These are phyloP conservation scores for Gaertneriomyces sp. DNA, from an alignment of 192 early-diverging fungal species.

Conservation along the genomic window DNA sequence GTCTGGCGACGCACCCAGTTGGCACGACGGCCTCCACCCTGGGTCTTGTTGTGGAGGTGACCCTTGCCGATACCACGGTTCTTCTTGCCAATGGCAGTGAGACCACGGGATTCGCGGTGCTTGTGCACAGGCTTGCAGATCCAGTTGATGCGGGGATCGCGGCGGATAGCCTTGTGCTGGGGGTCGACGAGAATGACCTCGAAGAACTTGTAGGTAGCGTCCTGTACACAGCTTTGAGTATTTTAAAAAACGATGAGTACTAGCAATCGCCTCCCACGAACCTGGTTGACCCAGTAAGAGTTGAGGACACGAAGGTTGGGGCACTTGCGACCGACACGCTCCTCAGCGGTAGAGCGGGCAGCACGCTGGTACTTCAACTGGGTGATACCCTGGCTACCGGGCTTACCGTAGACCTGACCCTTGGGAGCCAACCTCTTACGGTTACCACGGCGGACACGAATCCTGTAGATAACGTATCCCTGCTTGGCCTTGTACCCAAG, in stretches of 20 bases:
- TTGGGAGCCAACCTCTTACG: slow-evolving; percentile 97
- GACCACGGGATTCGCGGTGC: slow-evolving; percentile 97
- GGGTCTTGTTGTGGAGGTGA: slow-evolving; percentile 94
- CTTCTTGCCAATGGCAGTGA: slow-evolving; percentile 96
- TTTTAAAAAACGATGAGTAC: not conserved
- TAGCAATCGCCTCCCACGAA: not conserved
- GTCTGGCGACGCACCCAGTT: slow-evolving; percentile 96
- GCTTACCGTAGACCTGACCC: slow-evolving; percentile 99
- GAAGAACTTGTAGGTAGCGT: slow-evolving; percentile 98
- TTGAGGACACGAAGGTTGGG: slow-evolving; percentile 97
- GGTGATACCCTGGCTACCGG: slow-evolving; percentile 94
- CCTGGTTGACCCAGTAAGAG: slow-evolving; percentile 98
- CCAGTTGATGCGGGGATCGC: slow-evolving; percentile 99
- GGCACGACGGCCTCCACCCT: slow-evolving; percentile 88
- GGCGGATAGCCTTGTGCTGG: slow-evolving; percentile 96
- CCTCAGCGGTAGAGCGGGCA: slow-evolving; percentile 89
- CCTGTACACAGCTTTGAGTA: slow-evolving; percentile 48
- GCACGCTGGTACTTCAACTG: slow-evolving; percentile 99
- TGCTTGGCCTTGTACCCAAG: slow-evolving; percentile 99
- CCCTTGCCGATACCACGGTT: slow-evolving; percentile 97
- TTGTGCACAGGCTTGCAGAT: slow-evolving; percentile 97
- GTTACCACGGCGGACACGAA: slow-evolving; percentile 97
- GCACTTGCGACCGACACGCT: slow-evolving; percentile 97
- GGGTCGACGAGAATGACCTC: slow-evolving; percentile 99
- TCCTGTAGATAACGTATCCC: slow-evolving; percentile 98